Percentiles rank a stretch among this genome's conserved stretches.
Evolutionary conservation across 805 yeast genomes (phyloP).

Genomic region (Ogataea dorogensis): DNA sequence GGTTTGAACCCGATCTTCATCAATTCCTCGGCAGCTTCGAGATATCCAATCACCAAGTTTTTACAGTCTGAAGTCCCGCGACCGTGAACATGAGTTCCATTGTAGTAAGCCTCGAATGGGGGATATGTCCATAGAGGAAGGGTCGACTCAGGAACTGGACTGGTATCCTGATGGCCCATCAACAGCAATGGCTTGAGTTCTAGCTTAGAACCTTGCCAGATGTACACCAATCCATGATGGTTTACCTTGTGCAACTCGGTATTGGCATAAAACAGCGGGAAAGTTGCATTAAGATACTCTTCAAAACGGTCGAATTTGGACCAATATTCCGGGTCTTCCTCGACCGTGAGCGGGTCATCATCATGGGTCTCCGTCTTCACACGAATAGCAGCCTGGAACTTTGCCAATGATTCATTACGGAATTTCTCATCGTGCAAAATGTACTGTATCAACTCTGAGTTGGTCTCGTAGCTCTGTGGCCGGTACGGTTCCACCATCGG

Average conservation of each 20-base stretch:
- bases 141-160: conserved; percentile 66
- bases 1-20: conserved; percentile 54
- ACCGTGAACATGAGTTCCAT: conserved; percentile 65
- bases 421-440: conserved; percentile 34
- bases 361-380: conserved; percentile 45
- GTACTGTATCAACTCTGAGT: conserved; percentile 13
- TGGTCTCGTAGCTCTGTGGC: conserved; percentile 16
- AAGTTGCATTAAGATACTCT: conserved; percentile 48
- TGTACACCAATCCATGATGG: conserved; percentile 57
- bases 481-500: conserved; percentile 18
- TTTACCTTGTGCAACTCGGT: conserved; percentile 55
- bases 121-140: conserved; percentile 58
- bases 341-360: conserved; percentile 43
- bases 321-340: conserved; percentile 54
- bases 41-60: conserved; percentile 56
- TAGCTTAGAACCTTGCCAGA: conserved; percentile 57
- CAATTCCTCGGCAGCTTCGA: conserved; percentile 61
- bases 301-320: conserved; percentile 48
- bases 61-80: conserved; percentile 77
- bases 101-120: conserved; percentile 63
- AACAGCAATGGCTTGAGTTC: conserved; percentile 59
- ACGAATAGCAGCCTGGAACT: conserved; percentile 46
- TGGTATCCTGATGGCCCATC: conserved; percentile 77
- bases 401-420: conserved; percentile 37
- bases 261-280: conserved; percentile 51